Evolutionary conservation across 345 rosid genomes (phyloP).

Genomic region (Murraya paniculata): DNA sequence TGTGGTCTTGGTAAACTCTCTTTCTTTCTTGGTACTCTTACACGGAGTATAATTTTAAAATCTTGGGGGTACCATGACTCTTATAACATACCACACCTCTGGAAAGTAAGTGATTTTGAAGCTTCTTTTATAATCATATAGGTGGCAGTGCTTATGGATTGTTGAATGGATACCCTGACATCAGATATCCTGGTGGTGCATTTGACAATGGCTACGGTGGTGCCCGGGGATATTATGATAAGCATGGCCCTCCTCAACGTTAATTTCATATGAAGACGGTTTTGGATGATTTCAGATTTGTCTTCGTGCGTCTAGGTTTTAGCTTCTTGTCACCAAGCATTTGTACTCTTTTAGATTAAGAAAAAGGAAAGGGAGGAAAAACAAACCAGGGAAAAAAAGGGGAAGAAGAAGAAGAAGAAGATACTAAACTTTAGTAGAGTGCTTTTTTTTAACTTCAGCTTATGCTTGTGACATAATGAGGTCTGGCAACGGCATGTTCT

Average conservation of each 20-base stretch:
- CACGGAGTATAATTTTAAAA: not conserved
- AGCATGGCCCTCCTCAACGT: not conserved
- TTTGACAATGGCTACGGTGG: conserved; percentile 21
- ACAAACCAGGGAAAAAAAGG: too few relatives aligned
- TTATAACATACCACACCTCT: not conserved
- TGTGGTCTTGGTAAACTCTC: conserved; percentile 17
- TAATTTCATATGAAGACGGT: not conserved
- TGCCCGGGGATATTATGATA: conserved; percentile 17
- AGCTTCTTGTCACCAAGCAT: not conserved
- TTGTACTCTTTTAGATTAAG: not conserved
- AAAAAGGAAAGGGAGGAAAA: not conserved
- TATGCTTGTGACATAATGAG: not conserved
- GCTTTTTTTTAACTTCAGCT: not conserved
- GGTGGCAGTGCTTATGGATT: conserved; percentile 15
- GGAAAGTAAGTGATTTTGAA: not conserved
- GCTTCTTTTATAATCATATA: conserved; percentile 7
- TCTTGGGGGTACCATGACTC: not conserved
- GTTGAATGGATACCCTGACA: conserved; percentile 23
- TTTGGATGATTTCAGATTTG: not conserved
- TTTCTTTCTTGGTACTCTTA: not conserved
- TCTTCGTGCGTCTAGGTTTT: not conserved
- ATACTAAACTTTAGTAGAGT: not conserved
- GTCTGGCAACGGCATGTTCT: not conserved
- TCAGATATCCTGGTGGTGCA: conserved; percentile 10
- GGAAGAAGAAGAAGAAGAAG: not conserved